Evolutionary conservation across 169 alveolate genomes (phyloP), one percentile per base, ranked within the genome.

Genomic region (Plasmodium coatneyi): DNA sequence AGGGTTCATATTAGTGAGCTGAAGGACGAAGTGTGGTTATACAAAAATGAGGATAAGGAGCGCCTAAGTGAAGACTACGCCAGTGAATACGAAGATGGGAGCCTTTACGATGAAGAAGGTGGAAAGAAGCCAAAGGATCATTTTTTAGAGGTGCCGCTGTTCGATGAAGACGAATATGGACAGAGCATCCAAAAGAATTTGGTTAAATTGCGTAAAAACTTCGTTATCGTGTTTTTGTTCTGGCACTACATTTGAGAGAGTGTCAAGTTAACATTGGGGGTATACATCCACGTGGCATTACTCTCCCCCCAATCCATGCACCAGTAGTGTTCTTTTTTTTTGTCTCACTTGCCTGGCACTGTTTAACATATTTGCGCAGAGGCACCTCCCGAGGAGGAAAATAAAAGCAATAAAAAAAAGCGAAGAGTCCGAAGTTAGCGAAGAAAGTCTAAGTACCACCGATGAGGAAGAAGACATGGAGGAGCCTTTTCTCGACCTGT

Each of bases 11-110:
- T 91, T 25, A 82, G 72, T 46, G 95, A 91, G 43, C 80, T 81
- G 76, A 91, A 91, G 87, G 92, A 91, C 83, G 95, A 91, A 81
- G 82, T 91, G 39, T 91, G 95, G 95, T 22, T 91, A 43, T 81
- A 91, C 43, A 91, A 91, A 71, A 82, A 70, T 70, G 95, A 91
- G 39, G 34, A 66, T 71, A 91, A 91, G 54, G 80, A 80, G 82
- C 41, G 43, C 7, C 41, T 71, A 52, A 56, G 71, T 71, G 95
- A 91, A 52, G 95, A 80, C 81, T 34, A 91, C 36, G 66, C 5
- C 19, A 71, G 71, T 70, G 95, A 81, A 71, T 22, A 49, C 25
- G 86, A 72, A 39, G 82, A 71, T 14, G 92, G 74, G 22, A 28
- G 82, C 25, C 9, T 49, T 34, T 52, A 49, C 71, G 84, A 71